phyloP scores from a whole-genome alignment of 257 asterid genomes.

The Solanum sitiens region DNA sequence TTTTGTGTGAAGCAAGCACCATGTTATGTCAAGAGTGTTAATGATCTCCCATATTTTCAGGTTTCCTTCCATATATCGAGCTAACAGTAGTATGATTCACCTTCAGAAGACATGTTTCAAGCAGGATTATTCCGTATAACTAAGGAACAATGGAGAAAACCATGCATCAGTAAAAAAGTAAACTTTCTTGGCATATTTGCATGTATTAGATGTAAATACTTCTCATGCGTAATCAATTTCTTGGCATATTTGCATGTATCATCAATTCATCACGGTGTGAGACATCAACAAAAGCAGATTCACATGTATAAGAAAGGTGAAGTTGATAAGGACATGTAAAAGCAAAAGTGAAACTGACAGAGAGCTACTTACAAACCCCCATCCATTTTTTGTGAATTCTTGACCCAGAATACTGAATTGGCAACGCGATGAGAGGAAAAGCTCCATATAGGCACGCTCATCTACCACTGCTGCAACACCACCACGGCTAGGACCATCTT shows the following conservation, averaged over 20 bases:
- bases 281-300: neutral
- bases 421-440: constrained; percentile 45
- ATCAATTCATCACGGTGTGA: neutral
- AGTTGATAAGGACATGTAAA: neutral
- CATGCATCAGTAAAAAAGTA: neutral
- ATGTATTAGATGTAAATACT: neutral
- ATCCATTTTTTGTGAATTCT: constrained; percentile 52
- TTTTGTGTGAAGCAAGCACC: neutral
- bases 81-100: neutral
- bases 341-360: neutral
- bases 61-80: neutral
- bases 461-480: constrained; percentile 54
- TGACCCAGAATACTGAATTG: constrained; percentile 43
- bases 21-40: neutral
- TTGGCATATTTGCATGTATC: neutral
- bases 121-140: neutral
- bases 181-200: neutral
- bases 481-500: constrained; percentile 37
- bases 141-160: neutral
- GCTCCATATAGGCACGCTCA: constrained; percentile 47
- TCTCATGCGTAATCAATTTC: neutral
- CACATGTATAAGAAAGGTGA: neutral
- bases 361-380: constrained; percentile 55
- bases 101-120: neutral
- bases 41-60: neutral